Base-by-base conservation (phyloP, 345 rosid genomes). In the Boechera retrofracta region DNA sequence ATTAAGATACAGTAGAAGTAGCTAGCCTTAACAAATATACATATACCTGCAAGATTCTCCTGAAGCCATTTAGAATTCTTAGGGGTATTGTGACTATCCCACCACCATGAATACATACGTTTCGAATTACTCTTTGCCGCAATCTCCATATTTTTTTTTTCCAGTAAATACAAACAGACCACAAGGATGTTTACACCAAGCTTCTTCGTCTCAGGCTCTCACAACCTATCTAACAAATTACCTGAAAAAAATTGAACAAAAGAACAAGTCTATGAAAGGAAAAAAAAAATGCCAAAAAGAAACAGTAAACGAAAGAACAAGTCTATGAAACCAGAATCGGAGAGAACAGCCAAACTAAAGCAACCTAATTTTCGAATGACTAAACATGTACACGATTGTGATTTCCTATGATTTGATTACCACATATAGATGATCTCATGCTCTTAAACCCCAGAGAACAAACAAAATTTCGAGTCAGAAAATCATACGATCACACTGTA, bases 1-100 rank as follows among this genome's bases (percentile, higher is more conserved):
- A 44, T 32, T 2, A 63, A 53, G 39, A 21, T 11, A 47, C 31
- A 35, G 2, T 51, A 58, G 12, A 39, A 47, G 52, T 53, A 71
- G 33, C 24, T 35, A 54, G 42, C 42, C 1, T 2, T 39, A 31
- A 48, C 10, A 41, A 8, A 60, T 4, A 15, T 1, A 49, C 53
- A 49, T 2, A 16, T 82, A 94, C 99, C 98, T 67, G 98, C 85
- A 59, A 95, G 97, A 86, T 92, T 95, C 67, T 90, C 96, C 74
- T 86, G 88, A 71, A 95, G 96, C 99, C 99, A 95, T 86, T 88
- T 95, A 8, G 99, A 95, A 80, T 91, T 88, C 62, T 91, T 95
- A 1, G 98, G 99, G 79, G 90, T 87, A 56, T 90, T 86, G 83
- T 95, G 98, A 87, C 99, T 92, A 80, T 92, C 91, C 99, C 99